A percentile compares a stretch with the other conserved stretches of the same genome.
phyloP scores from a whole-genome alignment of 495 filamentous ascomycete genomes.

The Filosporella fistucella region DNA sequence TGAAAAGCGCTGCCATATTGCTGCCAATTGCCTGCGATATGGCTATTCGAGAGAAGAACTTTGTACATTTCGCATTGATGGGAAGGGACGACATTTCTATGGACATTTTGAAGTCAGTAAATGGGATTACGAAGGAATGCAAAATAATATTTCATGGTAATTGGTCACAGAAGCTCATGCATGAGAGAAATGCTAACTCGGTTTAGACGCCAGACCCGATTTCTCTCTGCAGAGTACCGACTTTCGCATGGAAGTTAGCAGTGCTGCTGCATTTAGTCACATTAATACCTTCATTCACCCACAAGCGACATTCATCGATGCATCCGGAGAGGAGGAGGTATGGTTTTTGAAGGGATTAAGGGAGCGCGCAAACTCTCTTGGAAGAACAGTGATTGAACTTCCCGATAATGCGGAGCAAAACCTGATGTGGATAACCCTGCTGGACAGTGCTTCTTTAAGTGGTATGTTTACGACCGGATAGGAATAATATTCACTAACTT shows the following conservation, averaged over 20 bases:
- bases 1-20: slow-evolving; percentile 45
- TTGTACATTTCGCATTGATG: slow-evolving; percentile 51
- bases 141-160: slow-evolving; percentile 53
- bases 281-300: slow-evolving; percentile 44
- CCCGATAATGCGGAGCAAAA: slow-evolving; percentile 52
- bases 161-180: not conserved
- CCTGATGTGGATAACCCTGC: slow-evolving; percentile 69
- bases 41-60: slow-evolving; percentile 36
- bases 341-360: slow-evolving; percentile 28
- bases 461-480: slow-evolving; percentile 38
- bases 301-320: slow-evolving; percentile 46
- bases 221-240: slow-evolving; percentile 41
- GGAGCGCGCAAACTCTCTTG: slow-evolving; percentile 11
- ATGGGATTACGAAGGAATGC: slow-evolving; percentile 43
- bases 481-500: slow-evolving; percentile 6
- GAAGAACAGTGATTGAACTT: slow-evolving; percentile 55
- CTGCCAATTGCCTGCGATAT: slow-evolving; percentile 52
- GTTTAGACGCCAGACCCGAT: slow-evolving; percentile 45
- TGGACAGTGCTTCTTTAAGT: slow-evolving; percentile 67
- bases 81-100: slow-evolving; percentile 50
- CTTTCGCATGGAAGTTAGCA: slow-evolving; percentile 44
- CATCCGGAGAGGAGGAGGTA: slow-evolving; percentile 34
- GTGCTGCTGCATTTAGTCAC: slow-evolving; percentile 36
- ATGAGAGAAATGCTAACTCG: not conserved
- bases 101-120: slow-evolving; percentile 43